Evolutionary conservation across 306 rosid genomes (phyloP), one percentile per base, ranked within the genome.

Genomic region (Vigna trinervia): DNA sequence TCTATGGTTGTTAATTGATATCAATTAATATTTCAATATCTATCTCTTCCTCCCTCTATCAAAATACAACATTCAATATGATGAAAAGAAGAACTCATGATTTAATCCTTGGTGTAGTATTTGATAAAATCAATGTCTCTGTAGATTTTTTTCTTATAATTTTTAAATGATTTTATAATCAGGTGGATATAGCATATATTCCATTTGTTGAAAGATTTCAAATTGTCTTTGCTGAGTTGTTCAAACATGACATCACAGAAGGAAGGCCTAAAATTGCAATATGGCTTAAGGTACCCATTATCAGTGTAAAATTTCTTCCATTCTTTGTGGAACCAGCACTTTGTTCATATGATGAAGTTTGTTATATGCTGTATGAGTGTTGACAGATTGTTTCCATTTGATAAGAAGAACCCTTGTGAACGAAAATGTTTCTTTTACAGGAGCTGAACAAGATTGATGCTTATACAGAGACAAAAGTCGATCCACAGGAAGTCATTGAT

Each of bases 171-270:
- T 60, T 13, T 72, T 85, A 64, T 81, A 56, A 59, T 81, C 82
- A 93, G 98, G 96, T 85, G 82, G 98, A 93, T 85, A 70, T 88
- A 51, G 96, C 90, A 43, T 93, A 85, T 38, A 80, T 85, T 69
- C 89, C 98, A 0, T 88, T 89, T 32, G 69, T 88, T 80, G 98
- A 93, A 76, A 87, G 90, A 75, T 91, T 88, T 82, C 92, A 86
- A 1, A 0, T 74, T 70, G 86, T 81, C 78, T 82, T 91, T 36
- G 81, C 83, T 13, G 97, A 82, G 65, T 73, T 61, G 23, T 80
- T 70, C 79, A 90, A 91, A 73, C 78, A 84, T 70, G 91, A 93
- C 80, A 81, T 91, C 65, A 79, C 92, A 1, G 87, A 82, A 52
- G 92, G 98, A 80, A 88, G 97, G 83, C 91, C 97, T 34, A 91